These are phyloP conservation scores for Chlamydomonas sp. DNA, from an alignment of 139 green algal species.

Conservation along the genomic window DNA sequence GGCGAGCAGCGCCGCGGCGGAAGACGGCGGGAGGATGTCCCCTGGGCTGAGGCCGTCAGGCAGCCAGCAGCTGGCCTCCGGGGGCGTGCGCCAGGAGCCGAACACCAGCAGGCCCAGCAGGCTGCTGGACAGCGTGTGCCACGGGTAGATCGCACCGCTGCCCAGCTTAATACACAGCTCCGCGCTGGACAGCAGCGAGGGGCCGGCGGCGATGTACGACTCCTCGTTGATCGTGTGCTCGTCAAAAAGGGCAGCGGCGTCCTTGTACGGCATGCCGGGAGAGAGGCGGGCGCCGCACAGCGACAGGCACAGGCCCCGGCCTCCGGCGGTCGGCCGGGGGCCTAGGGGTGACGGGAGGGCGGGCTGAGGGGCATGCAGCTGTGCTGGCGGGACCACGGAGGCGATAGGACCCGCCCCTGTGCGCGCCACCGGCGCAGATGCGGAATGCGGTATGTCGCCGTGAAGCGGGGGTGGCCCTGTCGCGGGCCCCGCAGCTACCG, in stretches of 20 bases:
- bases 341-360: neutral
- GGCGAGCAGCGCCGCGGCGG: neutral
- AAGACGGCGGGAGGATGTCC: neutral
- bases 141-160: slow-evolving; percentile 61
- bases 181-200: slow-evolving; percentile 20
- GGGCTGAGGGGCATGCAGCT: neutral
- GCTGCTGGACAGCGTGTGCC: slow-evolving; percentile 53
- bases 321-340: neutral
- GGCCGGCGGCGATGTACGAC: slow-evolving; percentile 1
- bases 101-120: slow-evolving; percentile 69
- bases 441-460: neutral
- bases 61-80: slow-evolving; percentile 35
- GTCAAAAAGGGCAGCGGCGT: slow-evolving; percentile 62
- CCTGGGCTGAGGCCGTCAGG: neutral
- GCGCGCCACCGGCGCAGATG: neutral
- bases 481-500: too few species aligned
- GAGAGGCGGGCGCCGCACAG: slow-evolving; percentile 65
- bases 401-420: neutral
- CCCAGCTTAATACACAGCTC: slow-evolving; percentile 61
- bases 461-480: neutral
- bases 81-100: slow-evolving; percentile 58
- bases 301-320: slow-evolving; percentile 69
- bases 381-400: neutral
- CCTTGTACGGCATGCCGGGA: slow-evolving; percentile 41
- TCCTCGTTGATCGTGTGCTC: neutral